These are phyloP conservation scores for Pseudonitzschia pungens DNA, from an alignment of 108 stramenopile genomes.

Conservation along the genomic window DNA sequence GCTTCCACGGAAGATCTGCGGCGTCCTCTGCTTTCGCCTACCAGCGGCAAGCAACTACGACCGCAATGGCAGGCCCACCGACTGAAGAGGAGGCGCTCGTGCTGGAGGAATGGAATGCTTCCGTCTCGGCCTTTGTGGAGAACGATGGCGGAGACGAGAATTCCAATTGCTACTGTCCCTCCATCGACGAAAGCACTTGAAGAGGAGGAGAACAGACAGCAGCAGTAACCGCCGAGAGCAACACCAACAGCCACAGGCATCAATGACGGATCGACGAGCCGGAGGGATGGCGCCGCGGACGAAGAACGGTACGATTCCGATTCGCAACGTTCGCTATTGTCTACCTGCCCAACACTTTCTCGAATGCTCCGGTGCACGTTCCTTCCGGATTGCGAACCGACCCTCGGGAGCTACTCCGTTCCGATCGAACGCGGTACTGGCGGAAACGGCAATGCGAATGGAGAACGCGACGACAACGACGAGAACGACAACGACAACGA, in stretches of 20 bases:
- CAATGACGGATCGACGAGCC: no score
- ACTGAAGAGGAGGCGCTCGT: slow-evolving; percentile 1
- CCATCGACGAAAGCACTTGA: neutral
- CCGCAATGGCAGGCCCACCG: neutral
- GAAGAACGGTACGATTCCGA: no score
- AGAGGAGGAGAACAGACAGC: neutral
- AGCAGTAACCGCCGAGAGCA: neutral
- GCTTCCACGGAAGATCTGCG: neutral
- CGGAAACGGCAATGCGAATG: no score
- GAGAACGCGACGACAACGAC: neutral
- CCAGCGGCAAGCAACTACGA: neutral
- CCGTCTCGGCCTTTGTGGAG: neutral
- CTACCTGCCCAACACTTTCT: neutral
- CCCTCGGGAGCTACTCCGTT: neutral
- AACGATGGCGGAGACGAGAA: neutral
- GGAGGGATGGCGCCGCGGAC: no score
- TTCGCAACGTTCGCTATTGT: no score
- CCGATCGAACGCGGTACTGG: neutral
- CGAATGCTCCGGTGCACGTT: neutral
- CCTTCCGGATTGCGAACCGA: neutral
- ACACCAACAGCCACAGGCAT: neutral
- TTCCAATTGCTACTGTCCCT: neutral
- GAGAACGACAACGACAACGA: neutral
- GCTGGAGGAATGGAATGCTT: neutral
- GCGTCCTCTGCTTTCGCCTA: neutral